Percentiles rank a stretch among this genome's conserved stretches.
Conservation (phyloP, 1,139 yeast species). For the Pichia sp. region DNA sequence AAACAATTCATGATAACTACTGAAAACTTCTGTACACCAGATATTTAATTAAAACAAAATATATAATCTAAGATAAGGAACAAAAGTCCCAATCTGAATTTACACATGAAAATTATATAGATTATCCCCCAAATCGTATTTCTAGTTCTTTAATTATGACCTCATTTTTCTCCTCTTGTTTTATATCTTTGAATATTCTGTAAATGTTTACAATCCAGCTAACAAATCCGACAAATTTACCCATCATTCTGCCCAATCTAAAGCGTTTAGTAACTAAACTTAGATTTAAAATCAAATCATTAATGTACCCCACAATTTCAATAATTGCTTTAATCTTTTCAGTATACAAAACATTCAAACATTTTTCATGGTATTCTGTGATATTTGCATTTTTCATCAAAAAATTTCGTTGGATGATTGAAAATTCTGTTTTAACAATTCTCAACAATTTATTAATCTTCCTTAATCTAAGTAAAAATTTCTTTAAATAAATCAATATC, state of each 20-base stretch:
- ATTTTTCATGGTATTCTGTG: slow-evolving; percentile 13
- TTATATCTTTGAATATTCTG: slow-evolving; percentile 24
- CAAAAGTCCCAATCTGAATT: too few species aligned
- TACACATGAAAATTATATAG: too few species aligned
- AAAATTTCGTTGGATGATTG: slow-evolving; percentile 6
- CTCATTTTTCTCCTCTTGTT: slow-evolving; percentile 3
- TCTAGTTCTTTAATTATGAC: background rate
- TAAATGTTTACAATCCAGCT: slow-evolving; percentile 28
- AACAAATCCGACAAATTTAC: slow-evolving; percentile 20
- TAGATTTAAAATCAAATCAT: slow-evolving; percentile 26
- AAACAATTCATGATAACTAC: too few species aligned
- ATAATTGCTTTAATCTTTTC: slow-evolving; percentile 23
- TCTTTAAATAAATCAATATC: slow-evolving; percentile 24
- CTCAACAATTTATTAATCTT: slow-evolving; percentile 20
- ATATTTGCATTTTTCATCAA: slow-evolving; percentile 1
- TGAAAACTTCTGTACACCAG: too few species aligned
- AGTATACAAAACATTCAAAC: slow-evolving; percentile 20
- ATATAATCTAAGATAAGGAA: too few species aligned
- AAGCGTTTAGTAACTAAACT: slow-evolving; percentile 19
- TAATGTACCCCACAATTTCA: slow-evolving; percentile 26
- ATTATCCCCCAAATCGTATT: background rate
- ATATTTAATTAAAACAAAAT: too few species aligned
- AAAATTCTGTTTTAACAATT: slow-evolving; percentile 15
- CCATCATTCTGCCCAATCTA: slow-evolving; percentile 20
- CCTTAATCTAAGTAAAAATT: slow-evolving; percentile 17